Conservation (phyloP, 2,329 filamentous ascomycete species). For the Rhynchosporium secalis region DNA sequence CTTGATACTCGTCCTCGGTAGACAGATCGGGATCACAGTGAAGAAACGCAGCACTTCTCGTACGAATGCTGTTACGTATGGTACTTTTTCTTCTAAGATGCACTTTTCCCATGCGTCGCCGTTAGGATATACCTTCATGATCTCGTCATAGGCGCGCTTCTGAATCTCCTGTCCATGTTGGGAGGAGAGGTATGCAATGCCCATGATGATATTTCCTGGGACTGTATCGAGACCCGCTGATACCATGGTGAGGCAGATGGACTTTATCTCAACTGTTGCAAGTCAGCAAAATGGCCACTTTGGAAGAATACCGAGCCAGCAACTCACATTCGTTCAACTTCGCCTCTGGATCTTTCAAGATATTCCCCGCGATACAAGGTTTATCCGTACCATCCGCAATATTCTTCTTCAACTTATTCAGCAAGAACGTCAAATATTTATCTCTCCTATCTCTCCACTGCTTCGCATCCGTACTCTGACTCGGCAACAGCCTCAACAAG, state of each 20-base stretch:
- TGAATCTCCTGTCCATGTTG: conserved; percentile 69
- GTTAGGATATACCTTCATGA: conserved; percentile 69
- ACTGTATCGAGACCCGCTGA: conserved; percentile 81
- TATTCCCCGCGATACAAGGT: conserved; percentile 69
- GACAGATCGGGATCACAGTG: conserved; percentile 76
- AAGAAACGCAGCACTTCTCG: conserved; percentile 79
- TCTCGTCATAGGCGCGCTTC: conserved; percentile 66
- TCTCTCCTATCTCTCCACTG: conserved; percentile 70
- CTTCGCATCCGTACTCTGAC: conserved; percentile 60
- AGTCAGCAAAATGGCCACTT: conserved; percentile 42
- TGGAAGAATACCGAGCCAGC: conserved; percentile 25
- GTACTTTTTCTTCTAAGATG: conserved; percentile 70
- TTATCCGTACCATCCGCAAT: conserved; percentile 64
- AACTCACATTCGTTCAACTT: conserved; percentile 64
- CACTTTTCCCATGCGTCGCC: conserved; percentile 76
- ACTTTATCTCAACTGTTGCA: conserved; percentile 68
- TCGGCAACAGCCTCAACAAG: conserved; percentile 64
- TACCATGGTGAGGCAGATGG: conserved; percentile 80
- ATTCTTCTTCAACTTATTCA: conserved; percentile 59
- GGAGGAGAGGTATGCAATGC: conserved; percentile 72
- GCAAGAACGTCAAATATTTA: conserved; percentile 60
- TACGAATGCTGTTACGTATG: conserved; percentile 74
- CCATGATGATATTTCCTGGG: conserved; percentile 77
- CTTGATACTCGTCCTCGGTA: conserved; percentile 71
- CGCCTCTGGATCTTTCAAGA: conserved; percentile 60